A percentile compares a stretch with the other conserved stretches of the same genome.
Evolutionary conservation across 2,329 filamentous ascomycete genomes (phyloP).

Genomic region (Rhynchosporium secalis): DNA sequence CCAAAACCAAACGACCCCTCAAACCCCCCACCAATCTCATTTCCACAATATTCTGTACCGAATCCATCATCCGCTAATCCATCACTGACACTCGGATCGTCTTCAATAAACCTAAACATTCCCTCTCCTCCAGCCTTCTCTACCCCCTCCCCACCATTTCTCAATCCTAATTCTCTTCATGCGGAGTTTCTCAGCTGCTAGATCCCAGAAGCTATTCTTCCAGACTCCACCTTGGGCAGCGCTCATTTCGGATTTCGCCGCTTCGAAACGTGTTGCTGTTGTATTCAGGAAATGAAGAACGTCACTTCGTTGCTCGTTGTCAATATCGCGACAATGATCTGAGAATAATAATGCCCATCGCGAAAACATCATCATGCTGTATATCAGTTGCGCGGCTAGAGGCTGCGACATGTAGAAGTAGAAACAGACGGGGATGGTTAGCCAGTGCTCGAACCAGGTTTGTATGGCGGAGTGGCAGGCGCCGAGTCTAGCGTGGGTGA

Average conservation of each 20-base stretch:
- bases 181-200: slow-evolving; percentile 49
- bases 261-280: slow-evolving; percentile 47
- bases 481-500: slow-evolving; percentile 42
- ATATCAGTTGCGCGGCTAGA: slow-evolving; percentile 49
- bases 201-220: slow-evolving; percentile 50
- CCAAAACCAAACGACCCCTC: slow-evolving; percentile 44
- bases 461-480: slow-evolving; percentile 50
- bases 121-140: not conserved
- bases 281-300: slow-evolving; percentile 30
- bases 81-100: not conserved
- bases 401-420: slow-evolving; percentile 51
- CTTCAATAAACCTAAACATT: not conserved
- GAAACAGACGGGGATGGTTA: slow-evolving; percentile 45
- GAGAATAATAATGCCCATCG: slow-evolving; percentile 45
- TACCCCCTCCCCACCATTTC: slow-evolving; percentile 25
- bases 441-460: slow-evolving; percentile 52
- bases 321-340: not conserved
- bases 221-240: slow-evolving; percentile 34
- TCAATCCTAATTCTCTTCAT: slow-evolving; percentile 50
- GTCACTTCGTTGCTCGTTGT: not conserved
- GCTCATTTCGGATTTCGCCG: slow-evolving; percentile 44
- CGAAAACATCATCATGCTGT: slow-evolving; percentile 52
- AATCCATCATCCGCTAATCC: not conserved
- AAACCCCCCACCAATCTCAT: not conserved
- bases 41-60: not conserved